These are phyloP conservation scores for Acer campestre DNA, from an alignment of 345 rosid species.

Conservation along the genomic window DNA sequence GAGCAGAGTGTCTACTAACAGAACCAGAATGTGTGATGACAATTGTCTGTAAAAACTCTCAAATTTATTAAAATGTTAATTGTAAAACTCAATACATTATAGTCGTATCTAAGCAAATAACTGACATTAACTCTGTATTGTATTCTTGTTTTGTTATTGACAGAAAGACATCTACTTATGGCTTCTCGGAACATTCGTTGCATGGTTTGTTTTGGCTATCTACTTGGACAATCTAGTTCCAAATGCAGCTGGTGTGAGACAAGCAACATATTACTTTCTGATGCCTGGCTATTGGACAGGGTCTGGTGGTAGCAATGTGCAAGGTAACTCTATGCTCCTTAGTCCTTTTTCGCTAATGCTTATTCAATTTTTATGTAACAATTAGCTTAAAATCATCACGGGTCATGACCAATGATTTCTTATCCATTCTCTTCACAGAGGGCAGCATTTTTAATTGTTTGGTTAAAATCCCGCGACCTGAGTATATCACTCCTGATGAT, in stretches of 20 bases:
- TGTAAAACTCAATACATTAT: neutral
- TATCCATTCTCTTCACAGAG: constrained; percentile 46
- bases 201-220: constrained; percentile 76
- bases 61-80: constrained; percentile 14
- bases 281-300: constrained; percentile 88
- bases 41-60: constrained; percentile 48
- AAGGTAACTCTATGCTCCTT: constrained; percentile 43
- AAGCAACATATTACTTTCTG: constrained; percentile 70
- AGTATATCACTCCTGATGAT: constrained; percentile 62
- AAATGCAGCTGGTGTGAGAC: constrained; percentile 78
- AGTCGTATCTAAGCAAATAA: neutral
- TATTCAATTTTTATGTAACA: neutral
- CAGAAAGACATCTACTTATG: constrained; percentile 81
- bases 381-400: constrained; percentile 9
- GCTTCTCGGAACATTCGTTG: constrained; percentile 57
- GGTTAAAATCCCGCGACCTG: constrained; percentile 55
- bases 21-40: constrained; percentile 60
- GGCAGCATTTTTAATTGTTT: constrained; percentile 80
- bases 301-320: constrained; percentile 67
- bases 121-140: neutral
- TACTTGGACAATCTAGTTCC: constrained; percentile 85
- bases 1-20: constrained; percentile 53
- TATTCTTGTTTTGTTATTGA: constrained; percentile 25
- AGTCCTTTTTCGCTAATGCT: constrained; percentile 1
- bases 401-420: neutral